Conservation (phyloP, 2,329 filamentous ascomycete species). For the Trichophyton simii region DNA sequence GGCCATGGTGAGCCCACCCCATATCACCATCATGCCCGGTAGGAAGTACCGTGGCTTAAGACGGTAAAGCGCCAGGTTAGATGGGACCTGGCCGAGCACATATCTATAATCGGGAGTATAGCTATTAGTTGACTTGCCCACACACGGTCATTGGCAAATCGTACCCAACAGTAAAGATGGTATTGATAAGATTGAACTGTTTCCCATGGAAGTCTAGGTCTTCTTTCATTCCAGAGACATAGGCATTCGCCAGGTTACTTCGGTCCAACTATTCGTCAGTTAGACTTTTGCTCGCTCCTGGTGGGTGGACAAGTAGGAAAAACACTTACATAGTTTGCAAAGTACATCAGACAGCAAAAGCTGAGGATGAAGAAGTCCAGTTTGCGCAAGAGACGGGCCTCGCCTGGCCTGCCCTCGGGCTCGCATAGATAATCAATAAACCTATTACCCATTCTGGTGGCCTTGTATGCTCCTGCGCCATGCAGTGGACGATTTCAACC, state of each 20-base stretch:
- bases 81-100: constrained; percentile 34
- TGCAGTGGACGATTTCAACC: background rate
- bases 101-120: constrained; percentile 17
- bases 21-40: constrained; percentile 21
- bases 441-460: constrained; percentile 1
- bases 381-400: constrained; percentile 32
- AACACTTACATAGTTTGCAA: constrained; percentile 28
- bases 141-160: background rate
- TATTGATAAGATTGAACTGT: constrained; percentile 28
- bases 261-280: constrained; percentile 24
- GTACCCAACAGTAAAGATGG: constrained; percentile 34
- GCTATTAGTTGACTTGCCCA: background rate
- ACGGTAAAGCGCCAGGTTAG: constrained; percentile 28
- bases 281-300: background rate
- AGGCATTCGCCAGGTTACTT: constrained; percentile 33
- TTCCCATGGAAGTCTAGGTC: constrained; percentile 26
- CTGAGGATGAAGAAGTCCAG: constrained; percentile 38
- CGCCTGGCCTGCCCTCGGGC: constrained; percentile 12
- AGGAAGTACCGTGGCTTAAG: constrained; percentile 19
- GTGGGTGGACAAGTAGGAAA: background rate
- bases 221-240: constrained; percentile 28
- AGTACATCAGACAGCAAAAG: constrained; percentile 35
- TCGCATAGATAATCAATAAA: constrained; percentile 14
- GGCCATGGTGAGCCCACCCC: constrained; percentile 23
- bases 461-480: background rate